Evolutionary conservation across 1,139 yeast species (phyloP).

Genomic region (Taiozyma onychis): DNA sequence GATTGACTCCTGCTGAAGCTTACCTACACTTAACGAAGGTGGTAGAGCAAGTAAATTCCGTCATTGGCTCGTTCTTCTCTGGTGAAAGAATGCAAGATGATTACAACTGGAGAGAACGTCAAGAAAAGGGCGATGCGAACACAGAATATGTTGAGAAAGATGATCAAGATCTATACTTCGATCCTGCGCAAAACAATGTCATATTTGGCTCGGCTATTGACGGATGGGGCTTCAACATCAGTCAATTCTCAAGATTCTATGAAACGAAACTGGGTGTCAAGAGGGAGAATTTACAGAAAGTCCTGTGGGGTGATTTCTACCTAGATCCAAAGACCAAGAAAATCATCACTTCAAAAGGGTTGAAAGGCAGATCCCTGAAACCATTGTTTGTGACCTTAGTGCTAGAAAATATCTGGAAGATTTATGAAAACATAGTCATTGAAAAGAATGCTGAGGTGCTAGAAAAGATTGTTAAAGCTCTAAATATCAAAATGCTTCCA

Average conservation of each 20-base stretch:
- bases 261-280: constrained; percentile 84
- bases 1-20: constrained; percentile 80
- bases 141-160: constrained; percentile 63
- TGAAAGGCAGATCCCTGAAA: constrained; percentile 47
- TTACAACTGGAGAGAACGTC: constrained; percentile 68
- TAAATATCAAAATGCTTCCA: constrained; percentile 64
- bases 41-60: constrained; percentile 92
- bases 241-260: constrained; percentile 83
- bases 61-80: constrained; percentile 86
- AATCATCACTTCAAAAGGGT: constrained; percentile 55
- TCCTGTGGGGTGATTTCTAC: constrained; percentile 95
- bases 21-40: constrained; percentile 71
- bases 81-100: constrained; percentile 95
- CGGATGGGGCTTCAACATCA: constrained; percentile 95
- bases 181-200: constrained; percentile 88
- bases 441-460: constrained; percentile 67
- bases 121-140: constrained; percentile 35
- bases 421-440: constrained; percentile 65
- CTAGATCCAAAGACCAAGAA: constrained; percentile 87
- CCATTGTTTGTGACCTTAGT: constrained; percentile 87
- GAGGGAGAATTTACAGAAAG: constrained; percentile 69
- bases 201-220: constrained; percentile 92
- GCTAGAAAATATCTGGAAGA: constrained; percentile 88
- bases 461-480: constrained; percentile 66
- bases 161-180: constrained; percentile 81